Evolutionary conservation across 352 stramenopile species (phyloP).

Genomic region (Globisporangium radiosum): DNA sequence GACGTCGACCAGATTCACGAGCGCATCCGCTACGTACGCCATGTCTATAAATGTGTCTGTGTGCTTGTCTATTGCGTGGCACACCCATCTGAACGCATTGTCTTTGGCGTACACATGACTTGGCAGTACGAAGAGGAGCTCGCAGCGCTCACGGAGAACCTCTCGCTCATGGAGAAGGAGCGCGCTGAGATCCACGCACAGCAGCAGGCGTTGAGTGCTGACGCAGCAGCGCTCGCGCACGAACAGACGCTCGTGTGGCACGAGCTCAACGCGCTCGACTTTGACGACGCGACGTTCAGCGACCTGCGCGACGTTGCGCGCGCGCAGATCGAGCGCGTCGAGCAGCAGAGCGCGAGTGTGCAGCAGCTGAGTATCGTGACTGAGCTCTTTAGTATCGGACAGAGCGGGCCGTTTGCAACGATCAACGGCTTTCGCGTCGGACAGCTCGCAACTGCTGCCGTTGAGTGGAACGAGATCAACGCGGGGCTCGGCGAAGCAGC

Average conservation of each 20-base stretch:
- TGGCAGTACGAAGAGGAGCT: constrained; percentile 67
- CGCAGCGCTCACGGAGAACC: constrained; percentile 43
- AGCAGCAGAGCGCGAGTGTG: constrained; percentile 30
- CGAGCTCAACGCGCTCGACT: constrained; percentile 45
- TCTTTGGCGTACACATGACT: no score
- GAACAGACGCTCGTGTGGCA: constrained; percentile 58
- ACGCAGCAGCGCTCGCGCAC: constrained; percentile 33
- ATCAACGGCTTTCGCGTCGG: constrained; percentile 84
- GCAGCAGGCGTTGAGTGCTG: constrained; percentile 40
- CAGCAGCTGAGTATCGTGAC: constrained; percentile 58
- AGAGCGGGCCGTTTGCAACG: constrained; percentile 67
- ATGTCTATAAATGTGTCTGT: background rate
- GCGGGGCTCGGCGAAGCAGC: constrained; percentile 70
- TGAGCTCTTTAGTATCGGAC: constrained; percentile 74
- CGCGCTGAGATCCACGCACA: constrained; percentile 38
- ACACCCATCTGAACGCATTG: no score
- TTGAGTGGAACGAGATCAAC: constrained; percentile 89
- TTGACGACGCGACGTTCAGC: constrained; percentile 39
- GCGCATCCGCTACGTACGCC: constrained; percentile 66
- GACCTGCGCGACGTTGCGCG: constrained; percentile 49
- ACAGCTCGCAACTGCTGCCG: constrained; percentile 35
- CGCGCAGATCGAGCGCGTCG: constrained; percentile 50
- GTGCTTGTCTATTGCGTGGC: constrained; percentile 1
- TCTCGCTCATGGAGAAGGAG: constrained; percentile 70
- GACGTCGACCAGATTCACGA: constrained; percentile 61